These are phyloP conservation scores for Phytophthora ramorum DNA, from an alignment of 352 stramenopile genomes.

Conservation along the genomic window DNA sequence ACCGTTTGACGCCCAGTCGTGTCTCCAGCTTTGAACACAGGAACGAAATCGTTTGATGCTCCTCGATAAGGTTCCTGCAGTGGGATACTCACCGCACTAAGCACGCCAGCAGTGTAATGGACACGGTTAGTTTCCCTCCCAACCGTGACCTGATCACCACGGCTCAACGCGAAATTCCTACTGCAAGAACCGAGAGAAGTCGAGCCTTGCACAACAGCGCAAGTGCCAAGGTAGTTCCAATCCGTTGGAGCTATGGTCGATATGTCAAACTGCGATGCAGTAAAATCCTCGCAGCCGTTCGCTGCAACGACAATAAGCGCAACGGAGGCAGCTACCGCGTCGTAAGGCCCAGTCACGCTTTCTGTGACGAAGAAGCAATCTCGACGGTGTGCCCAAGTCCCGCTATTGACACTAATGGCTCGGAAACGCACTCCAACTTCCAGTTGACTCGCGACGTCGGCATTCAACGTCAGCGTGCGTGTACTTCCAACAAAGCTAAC, in stretches of 20 bases:
- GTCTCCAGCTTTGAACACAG: conserved; percentile 66
- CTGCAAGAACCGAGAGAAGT: conserved; percentile 51
- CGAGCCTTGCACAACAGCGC: conserved; percentile 39
- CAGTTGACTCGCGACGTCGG: conserved; percentile 63
- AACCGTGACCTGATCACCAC: conserved; percentile 86
- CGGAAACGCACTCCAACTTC: conserved; percentile 67
- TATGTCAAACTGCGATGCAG: conserved; percentile 44
- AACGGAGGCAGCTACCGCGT: conserved; percentile 22
- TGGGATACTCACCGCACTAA: conserved; percentile 73
- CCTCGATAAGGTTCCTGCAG: conserved; percentile 74
- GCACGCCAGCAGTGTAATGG: conserved; percentile 52
- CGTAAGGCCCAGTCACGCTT: conserved; percentile 48
- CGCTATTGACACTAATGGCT: conserved; percentile 66
- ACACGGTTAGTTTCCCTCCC: conserved; percentile 79
- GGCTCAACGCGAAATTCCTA: conserved; percentile 62
- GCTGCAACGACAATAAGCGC: conserved; percentile 53
- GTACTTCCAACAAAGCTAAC: conserved; percentile 49
- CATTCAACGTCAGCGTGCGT: conserved; percentile 61
- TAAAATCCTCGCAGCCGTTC: conserved; percentile 69
- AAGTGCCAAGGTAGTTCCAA: conserved; percentile 82
- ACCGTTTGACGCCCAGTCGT: conserved; percentile 85
- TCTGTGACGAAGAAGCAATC: conserved; percentile 82
- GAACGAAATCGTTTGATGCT: conserved; percentile 54
- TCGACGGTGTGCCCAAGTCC: conserved; percentile 49
- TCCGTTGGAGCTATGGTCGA: conserved; percentile 59